Evolutionary conservation across 306 rosid species (phyloP).

Genomic region (Gastrolobium villosum): DNA sequence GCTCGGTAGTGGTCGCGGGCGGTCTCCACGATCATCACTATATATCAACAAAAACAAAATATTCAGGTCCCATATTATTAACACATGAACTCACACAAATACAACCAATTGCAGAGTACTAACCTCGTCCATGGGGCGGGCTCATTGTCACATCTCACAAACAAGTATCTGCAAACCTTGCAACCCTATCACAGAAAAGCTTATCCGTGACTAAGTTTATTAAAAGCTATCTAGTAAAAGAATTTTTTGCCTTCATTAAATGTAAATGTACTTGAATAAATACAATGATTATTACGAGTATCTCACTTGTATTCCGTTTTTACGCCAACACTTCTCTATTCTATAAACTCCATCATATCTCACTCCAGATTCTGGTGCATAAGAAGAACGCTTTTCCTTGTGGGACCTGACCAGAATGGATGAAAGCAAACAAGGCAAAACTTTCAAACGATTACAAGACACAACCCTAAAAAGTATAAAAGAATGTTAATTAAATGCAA

Average conservation of each 20-base stretch:
- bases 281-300: not conserved
- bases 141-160: constrained; percentile 87
- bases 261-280: not conserved
- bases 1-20: constrained; percentile 65
- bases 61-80: not conserved
- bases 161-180: constrained; percentile 77
- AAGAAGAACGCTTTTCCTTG: constrained; percentile 83
- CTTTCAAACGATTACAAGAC: not conserved
- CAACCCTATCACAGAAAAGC: constrained; percentile 59
- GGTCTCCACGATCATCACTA: constrained; percentile 80
- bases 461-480: not conserved
- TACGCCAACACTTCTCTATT: constrained; percentile 92
- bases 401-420: constrained; percentile 60
- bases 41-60: constrained; percentile 26
- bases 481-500: not conserved
- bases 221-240: constrained; percentile 10
- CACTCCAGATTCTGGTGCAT: constrained; percentile 79
- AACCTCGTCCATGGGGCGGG: constrained; percentile 91
- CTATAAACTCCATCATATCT: constrained; percentile 88
- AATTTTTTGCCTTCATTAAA: not conserved
- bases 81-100: constrained; percentile 1
- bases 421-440: not conserved
- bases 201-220: not conserved
- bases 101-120: not conserved
- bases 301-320: constrained; percentile 77